phyloP scores from a whole-genome alignment of 2,329 filamentous ascomycete genomes.

The Amylocarpus encephaloides region DNA sequence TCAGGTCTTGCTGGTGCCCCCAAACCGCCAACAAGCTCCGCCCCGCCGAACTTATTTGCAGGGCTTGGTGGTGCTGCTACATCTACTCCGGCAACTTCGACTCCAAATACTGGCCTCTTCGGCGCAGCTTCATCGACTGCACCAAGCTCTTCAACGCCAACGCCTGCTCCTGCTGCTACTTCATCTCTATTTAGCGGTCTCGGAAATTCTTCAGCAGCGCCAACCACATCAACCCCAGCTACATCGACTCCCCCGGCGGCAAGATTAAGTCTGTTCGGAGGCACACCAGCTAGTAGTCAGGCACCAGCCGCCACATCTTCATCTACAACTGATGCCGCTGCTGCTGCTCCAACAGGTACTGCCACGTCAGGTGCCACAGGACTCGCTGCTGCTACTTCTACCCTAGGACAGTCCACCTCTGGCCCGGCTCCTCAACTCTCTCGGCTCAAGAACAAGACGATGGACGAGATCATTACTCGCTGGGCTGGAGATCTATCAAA shows the following conservation, averaged over 20 bases:
- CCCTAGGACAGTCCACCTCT: slow-evolving; percentile 65
- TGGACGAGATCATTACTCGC: slow-evolving; percentile 96
- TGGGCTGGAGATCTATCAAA: slow-evolving; percentile 95
- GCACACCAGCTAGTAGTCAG: slow-evolving; percentile 14
- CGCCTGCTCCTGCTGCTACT: neutral
- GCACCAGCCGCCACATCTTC: slow-evolving; percentile 4
- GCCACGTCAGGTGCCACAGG: slow-evolving; percentile 17
- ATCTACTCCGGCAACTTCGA: neutral
- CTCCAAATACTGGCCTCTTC: neutral
- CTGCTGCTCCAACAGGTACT: slow-evolving; percentile 7
- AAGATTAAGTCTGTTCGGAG: slow-evolving; percentile 23
- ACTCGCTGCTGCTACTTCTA: slow-evolving; percentile 18
- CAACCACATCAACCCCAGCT: slow-evolving; percentile 13
- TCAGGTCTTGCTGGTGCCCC: neutral
- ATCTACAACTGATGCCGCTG: slow-evolving; percentile 16
- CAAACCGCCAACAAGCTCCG: slow-evolving; percentile 14
- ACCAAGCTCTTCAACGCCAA: neutral
- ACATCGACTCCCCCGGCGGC: slow-evolving; percentile 11
- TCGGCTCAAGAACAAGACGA: slow-evolving; percentile 93
- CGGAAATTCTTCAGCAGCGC: neutral
- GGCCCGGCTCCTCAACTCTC: slow-evolving; percentile 81
- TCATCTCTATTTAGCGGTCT: slow-evolving; percentile 8
- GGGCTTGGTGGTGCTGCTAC: neutral
- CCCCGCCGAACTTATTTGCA: slow-evolving; percentile 2
- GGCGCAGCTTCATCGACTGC: no score